phyloP scores from a whole-genome alignment of 345 rosid genomes.

The Pistacia vera region DNA sequence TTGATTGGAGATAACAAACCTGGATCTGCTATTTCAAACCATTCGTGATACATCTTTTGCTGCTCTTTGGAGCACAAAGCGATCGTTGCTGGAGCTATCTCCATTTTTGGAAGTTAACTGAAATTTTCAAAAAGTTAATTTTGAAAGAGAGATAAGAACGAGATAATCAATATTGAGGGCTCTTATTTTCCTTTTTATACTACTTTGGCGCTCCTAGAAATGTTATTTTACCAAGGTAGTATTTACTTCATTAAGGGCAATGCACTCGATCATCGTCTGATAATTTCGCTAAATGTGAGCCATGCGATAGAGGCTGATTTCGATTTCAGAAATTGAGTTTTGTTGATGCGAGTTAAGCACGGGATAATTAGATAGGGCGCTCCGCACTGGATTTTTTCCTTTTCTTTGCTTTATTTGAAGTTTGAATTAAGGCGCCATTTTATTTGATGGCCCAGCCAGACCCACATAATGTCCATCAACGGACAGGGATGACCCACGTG shows the following conservation, averaged over 20 bases:
- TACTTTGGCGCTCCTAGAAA: slow-evolving; percentile 35
- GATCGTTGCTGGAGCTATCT: slow-evolving; percentile 36
- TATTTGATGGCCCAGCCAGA: not conserved
- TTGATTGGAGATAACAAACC: slow-evolving; percentile 37
- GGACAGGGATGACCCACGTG: slow-evolving; percentile 3
- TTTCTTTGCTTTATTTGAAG: slow-evolving; percentile 1
- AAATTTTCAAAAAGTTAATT: slow-evolving; percentile 15
- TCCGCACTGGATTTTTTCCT: not conserved
- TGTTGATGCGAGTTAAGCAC: not conserved
- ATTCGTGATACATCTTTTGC: slow-evolving; percentile 70
- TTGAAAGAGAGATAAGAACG: slow-evolving; percentile 5
- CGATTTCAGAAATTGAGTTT: not conserved
- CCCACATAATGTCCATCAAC: not conserved
- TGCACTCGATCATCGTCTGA: no score
- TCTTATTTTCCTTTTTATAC: slow-evolving; percentile 22
- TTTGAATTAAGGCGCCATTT: slow-evolving; percentile 15
- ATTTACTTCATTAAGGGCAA: no score
- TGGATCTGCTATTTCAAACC: slow-evolving; percentile 83
- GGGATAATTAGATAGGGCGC: not conserved
- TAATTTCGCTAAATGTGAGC: not conserved
- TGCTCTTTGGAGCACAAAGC: slow-evolving; percentile 66
- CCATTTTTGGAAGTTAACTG: slow-evolving; percentile 37
- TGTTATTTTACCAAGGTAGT: not conserved
- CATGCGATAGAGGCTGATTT: not conserved
- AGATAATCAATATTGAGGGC: not conserved